Percentiles rank a stretch among this genome's conserved stretches.
Evolutionary conservation across 2,329 filamentous ascomycete genomes (phyloP).

Genomic region (Monosporascus sp.): DNA sequence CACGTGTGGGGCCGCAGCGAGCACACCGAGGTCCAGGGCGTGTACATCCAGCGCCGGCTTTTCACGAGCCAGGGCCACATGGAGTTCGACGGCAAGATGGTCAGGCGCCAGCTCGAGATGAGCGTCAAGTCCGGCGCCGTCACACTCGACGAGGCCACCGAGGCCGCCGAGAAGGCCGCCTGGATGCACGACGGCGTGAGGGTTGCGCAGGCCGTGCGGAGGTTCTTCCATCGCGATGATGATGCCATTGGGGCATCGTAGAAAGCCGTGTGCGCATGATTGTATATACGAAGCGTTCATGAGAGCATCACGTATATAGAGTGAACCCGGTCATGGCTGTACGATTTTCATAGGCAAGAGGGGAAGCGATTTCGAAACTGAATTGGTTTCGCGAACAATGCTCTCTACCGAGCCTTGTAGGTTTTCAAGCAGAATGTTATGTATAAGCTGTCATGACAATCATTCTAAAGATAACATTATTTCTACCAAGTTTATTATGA

Average conservation of each 20-base stretch:
- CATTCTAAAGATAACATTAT: no score
- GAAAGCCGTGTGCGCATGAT: no score
- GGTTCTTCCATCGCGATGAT: constrained; percentile 46
- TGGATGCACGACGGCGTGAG: constrained; percentile 65
- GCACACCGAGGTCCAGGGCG: constrained; percentile 65
- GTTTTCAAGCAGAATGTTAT: no score
- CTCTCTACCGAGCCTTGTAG: no score
- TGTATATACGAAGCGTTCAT: no score
- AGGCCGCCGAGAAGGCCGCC: constrained; percentile 56
- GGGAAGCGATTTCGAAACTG: no score
- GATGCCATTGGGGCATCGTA: constrained; percentile 27
- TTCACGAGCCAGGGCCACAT: constrained; percentile 77
- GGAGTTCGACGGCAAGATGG: constrained; percentile 67
- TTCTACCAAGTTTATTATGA: no score
- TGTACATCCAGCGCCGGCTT: constrained; percentile 60
- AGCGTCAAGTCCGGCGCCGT: constrained; percentile 56
- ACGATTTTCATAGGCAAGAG: no score
- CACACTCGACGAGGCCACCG: constrained; percentile 53
- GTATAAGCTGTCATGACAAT: no score
- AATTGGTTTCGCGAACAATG: no score
- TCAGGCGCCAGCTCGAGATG: constrained; percentile 56
- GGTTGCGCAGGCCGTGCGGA: constrained; percentile 62
- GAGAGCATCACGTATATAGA: no score
- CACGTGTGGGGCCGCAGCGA: constrained; percentile 58
- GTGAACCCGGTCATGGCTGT: no score